phyloP scores from a whole-genome alignment of 345 rosid species.

The Clausena lansium region DNA sequence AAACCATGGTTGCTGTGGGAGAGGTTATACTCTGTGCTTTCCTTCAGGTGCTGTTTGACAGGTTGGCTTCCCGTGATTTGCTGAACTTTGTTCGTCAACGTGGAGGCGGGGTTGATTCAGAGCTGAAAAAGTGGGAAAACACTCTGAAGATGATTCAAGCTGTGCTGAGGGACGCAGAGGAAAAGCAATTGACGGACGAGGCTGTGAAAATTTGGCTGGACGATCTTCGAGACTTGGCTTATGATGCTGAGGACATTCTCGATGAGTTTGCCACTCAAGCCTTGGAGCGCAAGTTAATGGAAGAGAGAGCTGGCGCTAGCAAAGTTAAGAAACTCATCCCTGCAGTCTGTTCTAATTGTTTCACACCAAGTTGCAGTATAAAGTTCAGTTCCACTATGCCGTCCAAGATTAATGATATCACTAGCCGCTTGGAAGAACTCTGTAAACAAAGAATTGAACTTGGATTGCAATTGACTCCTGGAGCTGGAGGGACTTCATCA shows the following conservation, averaged over 20 bases:
- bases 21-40: background rate
- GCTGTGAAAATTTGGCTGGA: background rate
- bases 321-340: background rate
- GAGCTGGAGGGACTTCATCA: no score
- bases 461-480: no score
- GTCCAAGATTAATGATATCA: background rate
- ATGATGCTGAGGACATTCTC: background rate
- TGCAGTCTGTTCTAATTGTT: background rate
- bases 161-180: background rate
- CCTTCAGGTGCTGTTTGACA: no score
- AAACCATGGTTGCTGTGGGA: no score
- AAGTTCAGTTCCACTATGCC: background rate
- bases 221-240: background rate
- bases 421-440: no score
- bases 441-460: no score
- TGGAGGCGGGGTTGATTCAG: background rate
- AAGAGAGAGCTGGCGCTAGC: background rate
- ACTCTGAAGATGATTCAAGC: background rate
- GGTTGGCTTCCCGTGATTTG: background rate
- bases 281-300: no score
- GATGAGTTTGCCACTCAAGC: background rate
- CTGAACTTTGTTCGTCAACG: background rate
- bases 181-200: background rate
- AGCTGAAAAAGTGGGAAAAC: background rate
- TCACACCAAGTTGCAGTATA: background rate